phyloP scores from a whole-genome alignment of 805 yeast species.

The Teunomyces lycoperdinae region DNA sequence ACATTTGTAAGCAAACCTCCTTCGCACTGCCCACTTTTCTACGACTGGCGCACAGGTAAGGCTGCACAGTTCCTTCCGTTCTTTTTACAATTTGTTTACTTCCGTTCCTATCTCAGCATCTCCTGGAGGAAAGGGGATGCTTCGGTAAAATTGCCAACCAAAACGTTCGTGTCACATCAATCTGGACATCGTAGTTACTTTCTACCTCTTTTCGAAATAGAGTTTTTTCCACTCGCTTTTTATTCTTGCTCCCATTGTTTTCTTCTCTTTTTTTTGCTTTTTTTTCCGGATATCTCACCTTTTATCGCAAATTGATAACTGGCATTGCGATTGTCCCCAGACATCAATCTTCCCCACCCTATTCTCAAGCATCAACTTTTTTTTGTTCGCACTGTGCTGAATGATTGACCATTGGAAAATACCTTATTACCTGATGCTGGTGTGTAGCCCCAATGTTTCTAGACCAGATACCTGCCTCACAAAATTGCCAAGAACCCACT shows the following conservation, averaged over 20 bases:
- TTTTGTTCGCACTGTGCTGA: not conserved
- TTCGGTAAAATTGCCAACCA: no score
- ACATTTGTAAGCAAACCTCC: not conserved
- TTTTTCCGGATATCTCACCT: not conserved
- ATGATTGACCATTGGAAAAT: no score
- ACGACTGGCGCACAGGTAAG: not conserved
- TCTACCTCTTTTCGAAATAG: no score
- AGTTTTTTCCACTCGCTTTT: not conserved
- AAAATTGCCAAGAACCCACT: slow-evolving; percentile 38
- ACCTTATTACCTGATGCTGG: no score
- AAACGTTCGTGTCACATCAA: no score
- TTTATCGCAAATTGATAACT: not conserved
- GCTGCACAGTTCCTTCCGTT: not conserved
- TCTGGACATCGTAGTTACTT: no score
- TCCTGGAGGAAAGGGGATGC: no score
- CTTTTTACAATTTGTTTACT: no score
- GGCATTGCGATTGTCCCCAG: not conserved
- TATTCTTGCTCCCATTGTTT: not conserved
- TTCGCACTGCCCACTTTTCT: not conserved
- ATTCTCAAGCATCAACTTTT: no score
- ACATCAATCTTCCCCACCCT: not conserved
- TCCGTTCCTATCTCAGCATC: no score
- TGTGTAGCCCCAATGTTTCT: not conserved
- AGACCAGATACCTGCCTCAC: slow-evolving; percentile 19
- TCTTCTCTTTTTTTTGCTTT: not conserved